A percentile compares a stretch with the other conserved stretches of the same genome.
Conservation (phyloP, 768 basidiomycete genomes). For the Mycena polygramma region DNA sequence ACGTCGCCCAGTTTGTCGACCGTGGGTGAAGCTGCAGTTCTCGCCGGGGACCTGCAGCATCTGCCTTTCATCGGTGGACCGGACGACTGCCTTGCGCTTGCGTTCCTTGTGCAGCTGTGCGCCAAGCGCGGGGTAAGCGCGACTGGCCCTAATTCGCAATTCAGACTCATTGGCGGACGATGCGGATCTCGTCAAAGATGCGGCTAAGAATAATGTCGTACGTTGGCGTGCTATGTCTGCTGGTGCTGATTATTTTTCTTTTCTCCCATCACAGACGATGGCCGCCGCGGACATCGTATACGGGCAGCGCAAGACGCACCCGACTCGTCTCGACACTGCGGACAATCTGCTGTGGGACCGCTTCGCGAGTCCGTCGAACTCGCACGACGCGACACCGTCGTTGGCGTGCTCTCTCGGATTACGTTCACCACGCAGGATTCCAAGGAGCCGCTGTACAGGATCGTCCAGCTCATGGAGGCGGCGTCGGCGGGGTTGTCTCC, state of each 20-base stretch:
- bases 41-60: conserved; percentile 54
- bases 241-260: conserved; percentile 14
- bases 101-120: conserved; percentile 85
- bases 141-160: conserved; percentile 75
- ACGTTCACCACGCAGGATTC: conserved; percentile 67
- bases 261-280: too few relatives aligned
- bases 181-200: conserved; percentile 34
- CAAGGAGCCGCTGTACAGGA: conserved; percentile 66
- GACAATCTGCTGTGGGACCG: conserved; percentile 85
- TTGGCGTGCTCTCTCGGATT: conserved; percentile 71
- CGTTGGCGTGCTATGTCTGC: conserved; percentile 27
- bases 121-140: conserved; percentile 72
- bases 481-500: conserved; percentile 44
- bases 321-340: conserved; percentile 84
- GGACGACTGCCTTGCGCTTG: conserved; percentile 89
- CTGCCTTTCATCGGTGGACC: conserved; percentile 95
- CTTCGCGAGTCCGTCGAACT: conserved; percentile 56
- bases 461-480: conserved; percentile 59
- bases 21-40: conserved; percentile 58
- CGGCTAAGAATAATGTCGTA: conserved; percentile 48
- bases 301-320: conserved; percentile 70
- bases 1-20: conserved; percentile 92
- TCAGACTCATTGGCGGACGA: conserved; percentile 51
- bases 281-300: conserved; percentile 81
- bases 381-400: conserved; percentile 45